Evolutionary conservation across 2,329 filamentous ascomycete genomes (phyloP), one percentile per base, ranked within the genome.

Genomic region (Bipolaris sorokiniana): DNA sequence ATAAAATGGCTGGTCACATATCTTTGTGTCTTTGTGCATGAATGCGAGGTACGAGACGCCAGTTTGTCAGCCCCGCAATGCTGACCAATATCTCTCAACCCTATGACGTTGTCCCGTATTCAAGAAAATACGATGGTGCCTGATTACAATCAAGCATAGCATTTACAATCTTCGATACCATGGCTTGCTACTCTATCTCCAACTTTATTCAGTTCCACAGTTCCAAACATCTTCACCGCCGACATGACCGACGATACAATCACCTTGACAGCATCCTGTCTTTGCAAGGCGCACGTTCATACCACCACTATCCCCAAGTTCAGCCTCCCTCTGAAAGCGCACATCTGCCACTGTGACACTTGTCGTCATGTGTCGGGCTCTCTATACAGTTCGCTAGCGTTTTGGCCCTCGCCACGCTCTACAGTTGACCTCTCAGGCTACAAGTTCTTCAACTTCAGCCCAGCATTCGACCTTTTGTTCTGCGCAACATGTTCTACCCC

Each of bases 261-360:
- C 22, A 63, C 61, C 3, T 57, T 80, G n/a, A 75, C 67, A 2
- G 76, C 76, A 3, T 75, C 77, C 42, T 84, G 82, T 55, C 76
- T 83, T 10, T 84, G 82, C 75, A 77, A 77, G 52, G 55, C 68
- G 0, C 76, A 82, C 59, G 72, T 55, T 13, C 83, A 82, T 71
- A 76, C 65, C 5, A 52, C 76, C 1, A 22, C 61, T 1, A 52
- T 82, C 1, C 51, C 71, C 1, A 55, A 48, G 15, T 73, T 76
- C 1, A 59, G 65, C 0, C 73, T 83, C 2, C 82, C 82, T 7
- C 70, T 85, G 0, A 55, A 69, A 38, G 79, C 73, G 0, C 66
- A 67, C 5, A 73, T 71, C 53, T 84, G 83, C 63, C 82, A 84
- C 70, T 84, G 82, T 72, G 70, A 69, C 16, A 83, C 81, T 2